Percentiles rank a stretch among this genome's conserved stretches.
phyloP scores from a whole-genome alignment of 2,329 filamentous ascomycete species.

The Colletotrichum aenigma region DNA sequence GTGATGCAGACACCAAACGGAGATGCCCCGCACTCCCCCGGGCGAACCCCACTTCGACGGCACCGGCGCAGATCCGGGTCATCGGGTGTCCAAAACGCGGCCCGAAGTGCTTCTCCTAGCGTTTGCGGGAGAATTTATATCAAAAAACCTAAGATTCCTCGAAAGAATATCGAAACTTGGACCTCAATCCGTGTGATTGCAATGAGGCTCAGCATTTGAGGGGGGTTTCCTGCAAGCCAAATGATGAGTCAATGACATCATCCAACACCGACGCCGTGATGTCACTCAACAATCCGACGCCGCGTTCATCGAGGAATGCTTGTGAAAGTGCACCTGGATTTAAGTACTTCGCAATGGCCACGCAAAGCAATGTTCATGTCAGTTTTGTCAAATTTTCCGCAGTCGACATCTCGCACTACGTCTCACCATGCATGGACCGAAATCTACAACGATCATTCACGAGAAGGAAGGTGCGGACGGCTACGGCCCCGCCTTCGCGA shows the following conservation, averaged over 20 bases:
- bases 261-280: background rate
- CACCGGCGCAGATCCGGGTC: background rate
- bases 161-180: background rate
- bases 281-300: background rate
- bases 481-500: background rate
- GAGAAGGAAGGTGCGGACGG: background rate
- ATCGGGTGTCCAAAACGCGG: background rate
- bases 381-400: fast-evolving
- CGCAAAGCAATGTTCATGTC: background rate
- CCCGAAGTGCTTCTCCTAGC: background rate
- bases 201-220: background rate
- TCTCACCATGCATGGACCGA: background rate
- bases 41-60: background rate
- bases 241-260: background rate
- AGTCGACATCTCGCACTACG: background rate
- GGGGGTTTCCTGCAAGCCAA: background rate
- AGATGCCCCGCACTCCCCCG: background rate
- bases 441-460: background rate
- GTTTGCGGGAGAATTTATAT: background rate
- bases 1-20: background rate
- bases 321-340: background rate
- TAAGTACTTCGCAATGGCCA: background rate
- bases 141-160: background rate
- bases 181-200: too few species aligned
- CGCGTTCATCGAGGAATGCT: background rate